Percentiles rank a stretch among this genome's conserved stretches.
These are phyloP conservation scores for Incumbomyces delicatus DNA, from an alignment of 2,329 filamentous ascomycete genomes.

Conservation along the genomic window DNA sequence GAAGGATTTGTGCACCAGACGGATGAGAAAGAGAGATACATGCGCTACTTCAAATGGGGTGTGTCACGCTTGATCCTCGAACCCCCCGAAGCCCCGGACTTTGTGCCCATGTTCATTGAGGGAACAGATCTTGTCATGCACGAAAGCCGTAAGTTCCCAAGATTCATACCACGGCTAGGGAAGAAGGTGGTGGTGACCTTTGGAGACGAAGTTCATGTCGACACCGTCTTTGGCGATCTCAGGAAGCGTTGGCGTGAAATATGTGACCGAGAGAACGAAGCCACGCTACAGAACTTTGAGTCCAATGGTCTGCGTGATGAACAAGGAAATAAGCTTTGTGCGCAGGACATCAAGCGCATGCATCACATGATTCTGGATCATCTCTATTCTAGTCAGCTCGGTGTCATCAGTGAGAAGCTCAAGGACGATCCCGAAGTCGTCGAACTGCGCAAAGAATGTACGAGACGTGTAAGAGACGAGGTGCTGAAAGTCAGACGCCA, in stretches of 20 bases:
- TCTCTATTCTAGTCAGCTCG: conserved; percentile 25
- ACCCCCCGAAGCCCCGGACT: conserved; percentile 72
- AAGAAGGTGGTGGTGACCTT: conserved; percentile 65
- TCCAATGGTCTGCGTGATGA: background rate
- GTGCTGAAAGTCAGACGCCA: conserved; percentile 66
- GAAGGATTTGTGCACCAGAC: conserved; percentile 89
- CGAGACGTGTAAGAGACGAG: conserved; percentile 65
- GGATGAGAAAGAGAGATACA: conserved; percentile 52
- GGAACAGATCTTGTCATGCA: conserved; percentile 83
- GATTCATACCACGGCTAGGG: conserved; percentile 66
- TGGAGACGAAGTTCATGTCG: conserved; percentile 65
- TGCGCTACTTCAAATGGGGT: conserved; percentile 99
- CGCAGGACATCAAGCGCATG: background rate
- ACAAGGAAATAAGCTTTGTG: background rate
- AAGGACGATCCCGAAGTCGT: conserved; percentile 65
- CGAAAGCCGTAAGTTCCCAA: conserved; percentile 67
- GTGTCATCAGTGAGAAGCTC: conserved; percentile 55
- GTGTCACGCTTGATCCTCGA: conserved; percentile 85
- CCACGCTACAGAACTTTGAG: conserved; percentile 25
- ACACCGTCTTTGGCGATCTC: conserved; percentile 67
- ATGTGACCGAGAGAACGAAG: conserved; percentile 42
- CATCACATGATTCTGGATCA: background rate
- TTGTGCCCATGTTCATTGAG: conserved; percentile 91
- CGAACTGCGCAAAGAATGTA: conserved; percentile 68
- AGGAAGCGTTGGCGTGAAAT: conserved; percentile 64